Conservation (phyloP, 495 filamentous ascomycete genomes). For the Arthonia radiata region DNA sequence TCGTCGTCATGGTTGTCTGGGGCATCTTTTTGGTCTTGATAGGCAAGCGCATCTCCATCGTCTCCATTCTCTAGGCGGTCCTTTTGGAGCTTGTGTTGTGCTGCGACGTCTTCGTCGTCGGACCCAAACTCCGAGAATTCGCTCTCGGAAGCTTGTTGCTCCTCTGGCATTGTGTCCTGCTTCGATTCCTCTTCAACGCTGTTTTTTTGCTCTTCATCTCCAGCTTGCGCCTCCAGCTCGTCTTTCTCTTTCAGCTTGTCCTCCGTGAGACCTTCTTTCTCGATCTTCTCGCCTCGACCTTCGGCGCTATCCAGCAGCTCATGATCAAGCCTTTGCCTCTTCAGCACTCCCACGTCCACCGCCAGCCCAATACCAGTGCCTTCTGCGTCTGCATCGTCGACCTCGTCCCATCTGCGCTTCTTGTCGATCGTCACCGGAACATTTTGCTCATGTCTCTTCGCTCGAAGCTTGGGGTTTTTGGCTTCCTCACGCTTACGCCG, state of each 20-base stretch:
- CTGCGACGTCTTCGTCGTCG: conserved; percentile 30
- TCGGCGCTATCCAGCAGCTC: too few relatives aligned
- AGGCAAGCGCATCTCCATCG: conserved; percentile 20
- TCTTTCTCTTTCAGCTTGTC: conserved; percentile 3
- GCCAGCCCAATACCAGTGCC: conserved; percentile 34
- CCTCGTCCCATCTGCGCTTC: conserved; percentile 83
- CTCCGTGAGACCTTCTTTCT: background rate
- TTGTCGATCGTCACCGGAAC: conserved; percentile 63
- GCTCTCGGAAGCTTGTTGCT: too few relatives aligned
- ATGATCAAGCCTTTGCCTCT: conserved; percentile 27
- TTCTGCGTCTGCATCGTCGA: conserved; percentile 44
- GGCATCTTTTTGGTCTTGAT: conserved; percentile 1
- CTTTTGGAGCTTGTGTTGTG: conserved; percentile 46
- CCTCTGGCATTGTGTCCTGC: too few relatives aligned
- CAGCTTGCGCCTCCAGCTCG: conserved; percentile 30
- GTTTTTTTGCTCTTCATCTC: conserved; percentile 16
- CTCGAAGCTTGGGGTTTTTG: conserved; percentile 51
- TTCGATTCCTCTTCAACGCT: conserved; percentile 21
- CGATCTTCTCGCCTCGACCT: background rate
- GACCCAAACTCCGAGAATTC: conserved; percentile 17
- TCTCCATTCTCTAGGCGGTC: conserved; percentile 19
- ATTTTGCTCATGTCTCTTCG: conserved; percentile 48
- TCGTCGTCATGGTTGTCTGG: conserved; percentile 23
- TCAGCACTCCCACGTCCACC: conserved; percentile 55
- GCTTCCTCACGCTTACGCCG: conserved; percentile 59